A percentile compares a stretch with the other conserved stretches of the same genome.
These are phyloP conservation scores for Russula virescens DNA, from an alignment of 768 basidiomycete species.

Conservation along the genomic window DNA sequence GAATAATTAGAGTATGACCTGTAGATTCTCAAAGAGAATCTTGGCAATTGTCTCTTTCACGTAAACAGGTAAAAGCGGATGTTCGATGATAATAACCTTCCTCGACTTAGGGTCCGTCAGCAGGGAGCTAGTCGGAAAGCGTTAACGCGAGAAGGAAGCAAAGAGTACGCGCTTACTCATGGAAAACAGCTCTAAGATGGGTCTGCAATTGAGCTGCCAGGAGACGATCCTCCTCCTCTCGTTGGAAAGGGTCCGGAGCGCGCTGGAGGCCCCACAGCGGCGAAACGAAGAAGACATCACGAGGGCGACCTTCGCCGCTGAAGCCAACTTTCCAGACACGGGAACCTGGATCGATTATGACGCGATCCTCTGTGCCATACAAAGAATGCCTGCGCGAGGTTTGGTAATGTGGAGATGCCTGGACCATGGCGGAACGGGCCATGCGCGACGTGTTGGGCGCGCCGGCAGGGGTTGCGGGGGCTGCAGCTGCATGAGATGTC, in stretches of 20 bases:
- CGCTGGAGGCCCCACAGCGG: slow-evolving; percentile 59
- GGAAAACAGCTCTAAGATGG: slow-evolving; percentile 72
- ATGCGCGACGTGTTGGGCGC: slow-evolving; percentile 29
- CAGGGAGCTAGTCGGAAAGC: slow-evolving; percentile 55
- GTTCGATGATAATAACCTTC: slow-evolving; percentile 90
- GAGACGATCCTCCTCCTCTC: slow-evolving; percentile 68
- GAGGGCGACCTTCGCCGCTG: slow-evolving; percentile 88
- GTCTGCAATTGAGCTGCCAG: slow-evolving; percentile 65
- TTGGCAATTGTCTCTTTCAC: slow-evolving; percentile 87
- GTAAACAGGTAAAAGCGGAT: slow-evolving; percentile 76
- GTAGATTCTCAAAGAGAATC: slow-evolving; percentile 83
- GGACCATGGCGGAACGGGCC: slow-evolving; percentile 37
- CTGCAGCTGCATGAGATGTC: slow-evolving; percentile 13
- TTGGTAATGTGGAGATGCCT: slow-evolving; percentile 76
- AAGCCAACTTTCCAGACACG: slow-evolving; percentile 97
- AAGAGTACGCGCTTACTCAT: slow-evolving; percentile 53
- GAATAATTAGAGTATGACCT: slow-evolving; percentile 42
- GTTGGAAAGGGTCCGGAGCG: slow-evolving; percentile 46
- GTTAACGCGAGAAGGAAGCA: slow-evolving; percentile 24
- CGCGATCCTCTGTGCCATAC: slow-evolving; percentile 94
- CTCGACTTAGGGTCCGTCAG: slow-evolving; percentile 93
- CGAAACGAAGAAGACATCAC: slow-evolving; percentile 71
- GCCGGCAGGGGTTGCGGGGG: slow-evolving; percentile 36
- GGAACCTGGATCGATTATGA: slow-evolving; percentile 93
- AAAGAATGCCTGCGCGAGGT: slow-evolving; percentile 86